Base-by-base conservation (phyloP, 2,329 filamentous ascomycete genomes). In the Botrytis paeoniae region DNA sequence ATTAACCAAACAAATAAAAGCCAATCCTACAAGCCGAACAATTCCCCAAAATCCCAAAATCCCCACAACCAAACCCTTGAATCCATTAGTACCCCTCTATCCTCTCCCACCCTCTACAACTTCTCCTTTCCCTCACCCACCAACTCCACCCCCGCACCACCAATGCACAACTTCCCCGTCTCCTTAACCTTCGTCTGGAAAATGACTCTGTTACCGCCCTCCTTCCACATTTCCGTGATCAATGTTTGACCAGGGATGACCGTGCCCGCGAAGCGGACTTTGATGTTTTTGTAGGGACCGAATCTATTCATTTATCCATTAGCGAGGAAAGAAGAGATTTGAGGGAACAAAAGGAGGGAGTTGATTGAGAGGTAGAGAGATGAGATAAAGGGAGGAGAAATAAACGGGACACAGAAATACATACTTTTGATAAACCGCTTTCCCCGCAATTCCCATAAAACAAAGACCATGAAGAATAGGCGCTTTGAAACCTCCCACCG, bases 401-500 rank as follows among this genome's bases (percentile, higher is more conserved):
- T 14, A 16, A 35, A 59, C 0, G 51, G 12, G 35, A 10, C 3
- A 29, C 6, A 54, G n/a, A 54, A 48, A 25, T 14, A 25, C 71
- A 12, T 32, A 98, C 76, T 87, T 91, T 83, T 94, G 89, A 82
- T 95, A 92, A 57, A 99, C 90, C 74, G 95, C 94, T 87, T 97
- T 98, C 76, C 92, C 93, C 25, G 93, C 91, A 77, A 98, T 89
- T 78, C 96, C 96, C 80, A 99, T 95, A 81, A 91, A 96, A 88
- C 94, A 97, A 54, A 99, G 89, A n/a, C 96, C 96, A 85, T 99
- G 96, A 71, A 99, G 86, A 81, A 99, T 99, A 20, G 96, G 96
- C 41, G 86, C 89, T 84, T 96, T 92, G 89, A 99, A 99, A 74
- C 96, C 96, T 74, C 95, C 96, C 78, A 97, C 91, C 85, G 96